phyloP scores from a whole-genome alignment of 2,329 filamentous ascomycete genomes.

The Pseudogymnoascus destructans region DNA sequence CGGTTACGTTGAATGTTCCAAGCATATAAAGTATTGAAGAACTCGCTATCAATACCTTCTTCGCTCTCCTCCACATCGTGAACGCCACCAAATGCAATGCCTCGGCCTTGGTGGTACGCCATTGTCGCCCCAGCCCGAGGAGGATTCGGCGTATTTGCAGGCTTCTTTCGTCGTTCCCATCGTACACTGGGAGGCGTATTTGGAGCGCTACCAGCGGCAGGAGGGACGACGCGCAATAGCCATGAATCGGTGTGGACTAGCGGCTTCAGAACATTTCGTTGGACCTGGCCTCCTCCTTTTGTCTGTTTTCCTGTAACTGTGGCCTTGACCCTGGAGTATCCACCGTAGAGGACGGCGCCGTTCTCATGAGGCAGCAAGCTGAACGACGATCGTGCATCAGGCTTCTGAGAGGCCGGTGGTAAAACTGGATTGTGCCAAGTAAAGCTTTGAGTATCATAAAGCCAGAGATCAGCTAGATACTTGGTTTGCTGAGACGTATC shows the following conservation, averaged over 20 bases:
- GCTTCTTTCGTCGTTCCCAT: constrained; percentile 90
- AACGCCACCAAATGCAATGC: constrained; percentile 87
- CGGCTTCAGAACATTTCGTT: constrained; percentile 66
- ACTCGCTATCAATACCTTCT: constrained; percentile 92
- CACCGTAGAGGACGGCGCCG: constrained; percentile 82
- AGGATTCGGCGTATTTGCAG: constrained; percentile 76
- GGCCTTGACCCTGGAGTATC: constrained; percentile 83
- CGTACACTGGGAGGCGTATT: constrained; percentile 59
- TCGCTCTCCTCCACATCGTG: constrained; percentile 85
- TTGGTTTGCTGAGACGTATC: constrained; percentile 92
- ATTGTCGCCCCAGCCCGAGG: constrained; percentile 81
- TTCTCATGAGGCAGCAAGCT: constrained; percentile 81
- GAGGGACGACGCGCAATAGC: constrained; percentile 70
- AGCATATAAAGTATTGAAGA: constrained; percentile 82
- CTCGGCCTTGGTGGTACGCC: constrained; percentile 84
- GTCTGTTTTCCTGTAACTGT: constrained; percentile 49
- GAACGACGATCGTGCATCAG: constrained; percentile 83
- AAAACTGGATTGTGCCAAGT: constrained; percentile 68
- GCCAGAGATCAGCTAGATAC: constrained; percentile 86
- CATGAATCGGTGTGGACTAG: constrained; percentile 92
- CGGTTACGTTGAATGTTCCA: constrained; percentile 95
- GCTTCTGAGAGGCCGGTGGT: constrained; percentile 69
- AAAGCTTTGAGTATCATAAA: constrained; percentile 84
- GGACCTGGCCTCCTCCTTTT: constrained; percentile 42
- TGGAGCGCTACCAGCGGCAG: constrained; percentile 50